Conservation (phyloP, 371 early-diverging fungal genomes). For the Funneliformis caledonium region DNA sequence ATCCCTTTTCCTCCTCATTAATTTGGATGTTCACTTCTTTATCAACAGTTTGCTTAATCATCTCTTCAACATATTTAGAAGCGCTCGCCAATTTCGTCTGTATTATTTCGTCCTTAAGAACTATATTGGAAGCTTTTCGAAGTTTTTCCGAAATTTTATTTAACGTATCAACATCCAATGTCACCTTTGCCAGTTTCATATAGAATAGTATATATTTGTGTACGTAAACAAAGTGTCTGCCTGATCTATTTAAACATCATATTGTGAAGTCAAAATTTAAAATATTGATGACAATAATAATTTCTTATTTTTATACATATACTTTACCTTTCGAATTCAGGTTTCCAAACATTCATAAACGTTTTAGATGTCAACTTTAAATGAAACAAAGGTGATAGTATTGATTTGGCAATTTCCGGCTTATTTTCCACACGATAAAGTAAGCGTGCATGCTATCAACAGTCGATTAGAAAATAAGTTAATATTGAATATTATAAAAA, state of each 20-base stretch:
- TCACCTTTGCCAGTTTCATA: constrained; percentile 48
- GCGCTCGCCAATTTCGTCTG: neutral
- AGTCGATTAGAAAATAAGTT: too few species aligned
- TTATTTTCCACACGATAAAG: constrained; percentile 54
- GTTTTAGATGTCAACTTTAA: constrained; percentile 53
- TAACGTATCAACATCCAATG: neutral
- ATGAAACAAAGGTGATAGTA: constrained; percentile 56
- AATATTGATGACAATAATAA: too few species aligned
- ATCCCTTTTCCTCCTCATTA: neutral
- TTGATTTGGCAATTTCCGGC: constrained; percentile 54
- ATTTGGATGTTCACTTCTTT: neutral
- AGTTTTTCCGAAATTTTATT: constrained; percentile 7
- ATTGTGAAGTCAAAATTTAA: neutral
- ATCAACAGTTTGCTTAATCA: too few species aligned
- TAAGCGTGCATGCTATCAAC: constrained; percentile 60
- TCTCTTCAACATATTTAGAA: neutral
- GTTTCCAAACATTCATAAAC: constrained; percentile 68
- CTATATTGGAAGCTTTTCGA: constrained; percentile 8
- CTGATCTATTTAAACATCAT: constrained; percentile 40
- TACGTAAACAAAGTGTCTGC: constrained; percentile 67
- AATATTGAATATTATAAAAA: too few species aligned
- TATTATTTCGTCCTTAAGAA: constrained; percentile 15
- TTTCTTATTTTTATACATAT: neutral
- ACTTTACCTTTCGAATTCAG: constrained; percentile 66
- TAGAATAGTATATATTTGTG: constrained; percentile 63